These are phyloP conservation scores for Fragilaria crotonensis DNA, from an alignment of 108 stramenopile species.

Conservation along the genomic window DNA sequence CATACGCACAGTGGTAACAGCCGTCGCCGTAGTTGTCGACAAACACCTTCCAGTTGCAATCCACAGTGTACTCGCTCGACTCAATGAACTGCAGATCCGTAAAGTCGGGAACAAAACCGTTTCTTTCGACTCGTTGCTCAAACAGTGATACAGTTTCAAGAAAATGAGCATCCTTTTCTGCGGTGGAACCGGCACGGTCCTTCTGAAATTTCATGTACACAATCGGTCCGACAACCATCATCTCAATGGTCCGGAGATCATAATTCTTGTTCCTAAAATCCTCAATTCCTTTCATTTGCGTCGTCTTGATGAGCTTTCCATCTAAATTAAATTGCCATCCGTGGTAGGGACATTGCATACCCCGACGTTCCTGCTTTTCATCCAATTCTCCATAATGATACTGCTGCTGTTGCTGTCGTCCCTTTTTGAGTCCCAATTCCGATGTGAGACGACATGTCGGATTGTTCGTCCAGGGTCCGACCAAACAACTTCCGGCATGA, in stretches of 20 bases:
- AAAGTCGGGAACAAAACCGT: constrained; percentile 12
- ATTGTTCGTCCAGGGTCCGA: constrained; percentile 14
- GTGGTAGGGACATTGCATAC: constrained; percentile 30
- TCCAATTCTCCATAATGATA: constrained; percentile 1
- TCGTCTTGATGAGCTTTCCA: constrained; percentile 30
- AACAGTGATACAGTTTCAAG: constrained; percentile 1
- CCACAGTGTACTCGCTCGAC: constrained; percentile 11
- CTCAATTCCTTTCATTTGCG: constrained; percentile 18
- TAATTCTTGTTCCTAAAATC: constrained; percentile 22
- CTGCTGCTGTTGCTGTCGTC: not conserved
- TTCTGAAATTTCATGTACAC: too few species aligned
- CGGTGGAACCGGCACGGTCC: too few species aligned
- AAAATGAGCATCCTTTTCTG: too few species aligned
- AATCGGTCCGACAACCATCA: not conserved
- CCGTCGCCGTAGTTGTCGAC: constrained; percentile 31
- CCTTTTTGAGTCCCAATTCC: not conserved
- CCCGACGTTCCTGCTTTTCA: not conserved
- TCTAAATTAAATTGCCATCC: constrained; percentile 31
- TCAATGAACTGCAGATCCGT: constrained; percentile 7
- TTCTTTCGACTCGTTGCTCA: constrained; percentile 3
- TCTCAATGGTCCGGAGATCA: not conserved
- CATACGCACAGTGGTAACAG: constrained; percentile 30
- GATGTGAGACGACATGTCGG: too few species aligned
- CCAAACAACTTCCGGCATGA: constrained; percentile 20
- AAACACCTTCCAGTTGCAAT: constrained; percentile 36